Base-by-base conservation (phyloP, 495 filamentous ascomycete species). In the Lichenothelia convexa region DNA sequence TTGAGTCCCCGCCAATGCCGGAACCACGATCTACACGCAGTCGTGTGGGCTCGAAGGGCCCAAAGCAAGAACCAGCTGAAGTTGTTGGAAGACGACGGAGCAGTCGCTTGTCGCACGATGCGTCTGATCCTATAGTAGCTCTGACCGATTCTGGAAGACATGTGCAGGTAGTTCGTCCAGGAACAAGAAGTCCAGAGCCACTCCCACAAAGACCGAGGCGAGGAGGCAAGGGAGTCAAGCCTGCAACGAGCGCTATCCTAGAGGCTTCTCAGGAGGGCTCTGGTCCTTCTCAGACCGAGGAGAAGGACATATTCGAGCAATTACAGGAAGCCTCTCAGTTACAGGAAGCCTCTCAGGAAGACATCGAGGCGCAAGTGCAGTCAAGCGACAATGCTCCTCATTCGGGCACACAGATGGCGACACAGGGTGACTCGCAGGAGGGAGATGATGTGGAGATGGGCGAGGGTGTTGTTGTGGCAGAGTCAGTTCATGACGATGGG, bases 61-160 rank as follows among this genome's bases (percentile, higher is more conserved):
- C 24, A 27, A 7, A 13, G 13, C 24, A 27, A 13, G 24, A 21
- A 8, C 19, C 34, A 9, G 34, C n/a, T 6, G 9, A 11, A 7
- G 42, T 39, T 30, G 44, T 42, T n/a, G 50, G 41, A 11, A 62
- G 60, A 11, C 59, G 70, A 34, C 63, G 71, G 37, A 70, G 61
- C 23, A 75, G 72, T 42, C 69, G 73, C 13, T 64, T 68, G 5
- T 68, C 63, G 15, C 68, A 71, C 30, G 70, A 70, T 38, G 58
- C 67, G 6, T 62, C 65, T 4, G 70, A 71, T 26, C 67, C 75
- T 12, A 63, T 78, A 11, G 58, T 75, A 29, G 72, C 65, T 13
- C 60, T 92, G 21, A 75, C 81, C 0, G 75, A 74, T 46, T 91
- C 83, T 2, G 84, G 84, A 9, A 70, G 65, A 46, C 80, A 91